Evolutionary conservation across 2,329 filamentous ascomycete genomes (phyloP).

Genomic region (Aspergillus puulaauensis): DNA sequence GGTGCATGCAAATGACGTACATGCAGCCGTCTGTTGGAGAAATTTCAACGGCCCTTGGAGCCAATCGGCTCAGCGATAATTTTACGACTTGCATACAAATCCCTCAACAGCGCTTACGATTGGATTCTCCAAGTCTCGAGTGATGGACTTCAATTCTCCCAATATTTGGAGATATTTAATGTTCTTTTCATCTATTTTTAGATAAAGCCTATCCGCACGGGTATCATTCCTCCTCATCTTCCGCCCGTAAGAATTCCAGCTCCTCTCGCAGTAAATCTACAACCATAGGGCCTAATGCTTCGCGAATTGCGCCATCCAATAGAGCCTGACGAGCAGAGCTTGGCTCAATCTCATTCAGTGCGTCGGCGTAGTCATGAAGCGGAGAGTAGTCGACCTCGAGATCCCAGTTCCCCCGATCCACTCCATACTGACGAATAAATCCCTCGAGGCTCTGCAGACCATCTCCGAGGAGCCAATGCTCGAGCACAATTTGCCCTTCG

Average conservation of each 20-base stretch:
- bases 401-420: constrained; percentile 45
- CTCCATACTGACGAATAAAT: constrained; percentile 39
- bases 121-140: not conserved
- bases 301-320: constrained; percentile 31
- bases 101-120: not conserved
- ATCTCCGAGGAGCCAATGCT: constrained; percentile 34
- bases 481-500: constrained; percentile 29
- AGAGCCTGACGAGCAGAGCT: constrained; percentile 26
- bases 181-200: not conserved
- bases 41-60: not conserved
- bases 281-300: constrained; percentile 35
- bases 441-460: constrained; percentile 35
- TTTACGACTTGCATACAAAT: not conserved
- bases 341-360: constrained; percentile 27
- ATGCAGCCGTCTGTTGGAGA: not conserved
- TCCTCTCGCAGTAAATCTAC: constrained; percentile 39
- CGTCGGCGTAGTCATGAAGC: constrained; percentile 37
- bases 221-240: constrained; percentile 20
- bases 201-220: not conserved
- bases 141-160: too few species aligned
- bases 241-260: constrained; percentile 31
- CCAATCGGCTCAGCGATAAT: constrained; percentile 5
- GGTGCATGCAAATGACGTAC: not conserved
- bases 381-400: constrained; percentile 35
- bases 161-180: not conserved